These are phyloP conservation scores for Dendrobium nobile DNA, from an alignment of 106 monocot genomes.

Conservation along the genomic window DNA sequence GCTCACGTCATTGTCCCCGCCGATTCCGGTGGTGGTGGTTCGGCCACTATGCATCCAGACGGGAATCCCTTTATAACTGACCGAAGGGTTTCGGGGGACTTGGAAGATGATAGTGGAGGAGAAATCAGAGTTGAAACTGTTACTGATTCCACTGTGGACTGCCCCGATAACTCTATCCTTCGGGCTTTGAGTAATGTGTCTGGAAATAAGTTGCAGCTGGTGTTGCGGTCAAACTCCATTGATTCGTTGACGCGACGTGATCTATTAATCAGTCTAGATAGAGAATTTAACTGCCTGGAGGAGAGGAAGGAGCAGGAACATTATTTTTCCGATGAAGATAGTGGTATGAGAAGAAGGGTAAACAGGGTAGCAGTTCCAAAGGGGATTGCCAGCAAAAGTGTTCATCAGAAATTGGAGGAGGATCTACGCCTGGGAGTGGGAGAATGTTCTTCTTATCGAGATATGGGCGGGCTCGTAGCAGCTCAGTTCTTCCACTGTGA, in stretches of 20 bases:
- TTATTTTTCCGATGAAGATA: background rate
- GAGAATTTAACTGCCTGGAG: background rate
- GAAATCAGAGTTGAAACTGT: background rate
- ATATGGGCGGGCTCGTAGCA: slow-evolving; percentile 7
- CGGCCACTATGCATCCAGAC: background rate
- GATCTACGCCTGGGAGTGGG: slow-evolving; percentile 1
- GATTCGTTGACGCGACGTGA: background rate
- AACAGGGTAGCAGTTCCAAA: background rate
- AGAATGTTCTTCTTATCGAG: slow-evolving; percentile 6
- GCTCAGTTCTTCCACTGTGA: slow-evolving; percentile 13
- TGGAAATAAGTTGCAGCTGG: background rate
- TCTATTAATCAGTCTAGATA: background rate
- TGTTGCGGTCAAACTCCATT: background rate
- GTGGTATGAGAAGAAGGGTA: slow-evolving; percentile 7
- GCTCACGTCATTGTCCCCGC: background rate
- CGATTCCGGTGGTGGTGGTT: background rate
- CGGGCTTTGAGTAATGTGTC: background rate
- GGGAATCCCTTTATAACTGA: background rate
- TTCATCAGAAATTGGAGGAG: background rate
- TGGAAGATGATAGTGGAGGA: background rate
- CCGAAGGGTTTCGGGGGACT: background rate
- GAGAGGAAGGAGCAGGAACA: too few species aligned
- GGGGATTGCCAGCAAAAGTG: background rate
- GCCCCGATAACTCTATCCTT: background rate
- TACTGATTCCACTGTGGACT: background rate